Evolutionary conservation across 306 rosid species (phyloP).

Genomic region (Ceratonia siliqua): DNA sequence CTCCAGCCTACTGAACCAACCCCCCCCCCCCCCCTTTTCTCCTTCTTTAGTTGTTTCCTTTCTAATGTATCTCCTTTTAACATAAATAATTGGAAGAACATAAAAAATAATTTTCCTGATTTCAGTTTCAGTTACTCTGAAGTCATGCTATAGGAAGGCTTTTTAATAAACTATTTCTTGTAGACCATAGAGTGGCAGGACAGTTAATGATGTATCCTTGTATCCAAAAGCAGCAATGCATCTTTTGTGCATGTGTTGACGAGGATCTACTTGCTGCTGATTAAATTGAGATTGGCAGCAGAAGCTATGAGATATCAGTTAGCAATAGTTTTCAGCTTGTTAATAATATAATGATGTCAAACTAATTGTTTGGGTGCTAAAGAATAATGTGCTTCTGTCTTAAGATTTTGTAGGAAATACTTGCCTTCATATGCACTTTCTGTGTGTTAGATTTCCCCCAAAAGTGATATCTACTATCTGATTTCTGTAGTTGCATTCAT

Average conservation of each 20-base stretch:
- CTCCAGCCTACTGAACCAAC: background rate
- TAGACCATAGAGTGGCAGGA: background rate
- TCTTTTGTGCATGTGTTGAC: background rate
- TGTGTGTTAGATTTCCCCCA: background rate
- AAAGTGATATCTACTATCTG: background rate
- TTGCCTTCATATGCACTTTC: constrained; percentile 12
- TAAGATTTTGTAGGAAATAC: background rate
- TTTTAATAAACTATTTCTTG: no score
- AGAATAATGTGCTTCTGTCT: background rate
- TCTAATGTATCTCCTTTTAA: background rate
- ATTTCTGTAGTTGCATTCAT: constrained; percentile 25
- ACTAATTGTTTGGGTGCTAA: background rate
- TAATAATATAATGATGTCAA: background rate
- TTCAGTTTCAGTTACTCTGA: background rate
- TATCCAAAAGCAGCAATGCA: background rate
- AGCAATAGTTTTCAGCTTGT: background rate
- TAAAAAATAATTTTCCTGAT: background rate
- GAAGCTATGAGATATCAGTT: background rate
- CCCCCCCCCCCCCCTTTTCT: no score
- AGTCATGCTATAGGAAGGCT: no score
- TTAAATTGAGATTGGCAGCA: background rate
- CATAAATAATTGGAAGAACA: background rate
- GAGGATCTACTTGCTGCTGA: background rate
- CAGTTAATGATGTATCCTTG: background rate
- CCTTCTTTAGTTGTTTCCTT: background rate